Conservation (phyloP, 208 protist species). For the Crithidia expoeki region DNA sequence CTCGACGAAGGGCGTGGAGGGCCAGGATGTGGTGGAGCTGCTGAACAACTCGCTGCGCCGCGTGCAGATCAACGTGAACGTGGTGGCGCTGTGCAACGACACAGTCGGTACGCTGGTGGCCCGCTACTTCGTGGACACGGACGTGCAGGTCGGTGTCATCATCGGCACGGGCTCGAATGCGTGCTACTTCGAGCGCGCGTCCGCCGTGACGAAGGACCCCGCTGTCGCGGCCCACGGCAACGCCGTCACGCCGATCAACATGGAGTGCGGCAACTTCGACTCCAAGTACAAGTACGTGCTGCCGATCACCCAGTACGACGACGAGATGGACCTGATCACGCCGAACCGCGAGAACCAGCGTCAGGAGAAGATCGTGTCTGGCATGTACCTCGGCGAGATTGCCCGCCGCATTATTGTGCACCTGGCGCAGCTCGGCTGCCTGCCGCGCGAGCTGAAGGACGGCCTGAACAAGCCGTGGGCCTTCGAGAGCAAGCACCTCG, state of each 20-base stretch:
- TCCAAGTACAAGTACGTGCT: constrained; percentile 77
- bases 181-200: constrained; percentile 87
- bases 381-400: constrained; percentile 92
- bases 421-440: constrained; percentile 42
- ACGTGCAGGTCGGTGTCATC: constrained; percentile 91
- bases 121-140: constrained; percentile 65
- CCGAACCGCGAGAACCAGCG: constrained; percentile 73
- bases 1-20: constrained; percentile 81
- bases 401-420: constrained; percentile 63
- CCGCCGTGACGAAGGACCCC: constrained; percentile 76
- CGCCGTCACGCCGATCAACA: constrained; percentile 80
- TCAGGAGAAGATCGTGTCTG: constrained; percentile 91
- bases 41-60: constrained; percentile 70
- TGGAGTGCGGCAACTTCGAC: constrained; percentile 93
- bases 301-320: constrained; percentile 69
- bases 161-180: constrained; percentile 92
- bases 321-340: constrained; percentile 63
- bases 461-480: too few relatives aligned
- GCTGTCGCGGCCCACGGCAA: constrained; percentile 51
- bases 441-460: too few relatives aligned
- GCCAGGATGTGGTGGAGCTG: constrained; percentile 87
- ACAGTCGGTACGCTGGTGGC: constrained; percentile 91
- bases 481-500: too few relatives aligned
- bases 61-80: constrained; percentile 69
- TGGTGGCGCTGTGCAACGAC: constrained; percentile 91